phyloP scores from a whole-genome alignment of 2,329 filamentous ascomycete genomes.

The Berkeleyomyces rouxiae region DNA sequence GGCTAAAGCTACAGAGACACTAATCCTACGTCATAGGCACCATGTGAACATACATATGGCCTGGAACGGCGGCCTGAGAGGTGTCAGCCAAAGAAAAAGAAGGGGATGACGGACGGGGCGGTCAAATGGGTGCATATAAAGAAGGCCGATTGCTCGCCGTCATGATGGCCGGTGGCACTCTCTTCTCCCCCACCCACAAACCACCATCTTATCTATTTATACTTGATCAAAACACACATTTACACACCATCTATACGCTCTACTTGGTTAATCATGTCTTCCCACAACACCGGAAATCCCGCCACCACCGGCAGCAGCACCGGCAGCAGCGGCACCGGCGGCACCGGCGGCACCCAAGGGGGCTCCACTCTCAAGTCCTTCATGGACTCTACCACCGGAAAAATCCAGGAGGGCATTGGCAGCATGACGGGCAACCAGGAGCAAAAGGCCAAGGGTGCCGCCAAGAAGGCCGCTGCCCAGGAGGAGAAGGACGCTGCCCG shows the following conservation, averaged over 20 bases:
- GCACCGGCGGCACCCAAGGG: conserved; percentile 1
- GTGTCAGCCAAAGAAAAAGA: not conserved
- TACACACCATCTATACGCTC: not conserved
- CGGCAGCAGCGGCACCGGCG: conserved; percentile 13
- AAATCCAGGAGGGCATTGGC: conserved; percentile 56
- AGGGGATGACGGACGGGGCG: not conserved
- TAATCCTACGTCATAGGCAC: no score
- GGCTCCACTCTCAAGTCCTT: conserved; percentile 66
- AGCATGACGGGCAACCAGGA: conserved; percentile 53
- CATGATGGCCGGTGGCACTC: not conserved
- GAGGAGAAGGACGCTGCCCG: conserved; percentile 37
- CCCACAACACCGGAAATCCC: not conserved
- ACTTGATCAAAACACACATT: not conserved
- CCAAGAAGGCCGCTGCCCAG: conserved; percentile 39
- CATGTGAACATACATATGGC: not conserved
- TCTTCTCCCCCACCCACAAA: not conserved
- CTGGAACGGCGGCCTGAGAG: not conserved
- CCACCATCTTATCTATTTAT: not conserved
- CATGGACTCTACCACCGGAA: conserved; percentile 55
- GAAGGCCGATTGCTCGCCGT: not conserved
- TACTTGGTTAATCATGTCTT: not conserved
- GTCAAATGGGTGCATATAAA: not conserved
- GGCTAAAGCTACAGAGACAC: no score
- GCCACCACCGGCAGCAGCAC: conserved; percentile 15
- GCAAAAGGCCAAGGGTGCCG: conserved; percentile 49